Evolutionary conservation across 768 basidiomycete genomes (phyloP).

Genomic region (Cystofilobasidium macerans): DNA sequence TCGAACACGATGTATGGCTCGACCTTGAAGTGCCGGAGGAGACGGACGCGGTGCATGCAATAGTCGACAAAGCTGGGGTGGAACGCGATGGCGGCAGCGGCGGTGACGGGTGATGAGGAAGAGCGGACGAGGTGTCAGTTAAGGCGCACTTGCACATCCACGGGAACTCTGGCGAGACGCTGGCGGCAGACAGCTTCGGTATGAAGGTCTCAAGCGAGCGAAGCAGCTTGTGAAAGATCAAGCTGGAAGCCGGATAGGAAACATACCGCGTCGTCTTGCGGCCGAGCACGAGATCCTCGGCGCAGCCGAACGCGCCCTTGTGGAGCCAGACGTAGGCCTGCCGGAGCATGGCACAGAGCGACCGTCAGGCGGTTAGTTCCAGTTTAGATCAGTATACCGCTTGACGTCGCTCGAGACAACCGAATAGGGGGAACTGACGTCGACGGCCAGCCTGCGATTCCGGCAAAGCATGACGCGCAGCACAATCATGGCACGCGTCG

Average conservation of each 20-base stretch:
- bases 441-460: conserved; percentile 66
- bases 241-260: no score
- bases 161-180: no score
- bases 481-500: conserved; percentile 5
- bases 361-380: no score
- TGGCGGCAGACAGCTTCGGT: no score
- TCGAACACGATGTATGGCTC: conserved; percentile 90
- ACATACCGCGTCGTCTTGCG: conserved; percentile 69
- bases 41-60: conserved; percentile 79
- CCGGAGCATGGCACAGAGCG: background rate
- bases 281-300: conserved; percentile 78
- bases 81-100: background rate
- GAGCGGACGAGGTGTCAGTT: background rate
- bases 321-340: conserved; percentile 57
- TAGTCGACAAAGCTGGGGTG: conserved; percentile 79
- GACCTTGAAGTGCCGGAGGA: conserved; percentile 72
- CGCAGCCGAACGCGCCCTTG: conserved; percentile 74
- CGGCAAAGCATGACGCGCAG: no score
- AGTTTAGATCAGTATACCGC: background rate
- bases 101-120: background rate
- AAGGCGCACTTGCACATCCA: no score
- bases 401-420: no score
- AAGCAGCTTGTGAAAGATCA: no score
- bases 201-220: no score
- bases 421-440: conserved; percentile 49